A percentile compares a stretch with the other conserved stretches of the same genome.
Conservation (phyloP, 768 basidiomycete species). For the Amanita fuliginea region DNA sequence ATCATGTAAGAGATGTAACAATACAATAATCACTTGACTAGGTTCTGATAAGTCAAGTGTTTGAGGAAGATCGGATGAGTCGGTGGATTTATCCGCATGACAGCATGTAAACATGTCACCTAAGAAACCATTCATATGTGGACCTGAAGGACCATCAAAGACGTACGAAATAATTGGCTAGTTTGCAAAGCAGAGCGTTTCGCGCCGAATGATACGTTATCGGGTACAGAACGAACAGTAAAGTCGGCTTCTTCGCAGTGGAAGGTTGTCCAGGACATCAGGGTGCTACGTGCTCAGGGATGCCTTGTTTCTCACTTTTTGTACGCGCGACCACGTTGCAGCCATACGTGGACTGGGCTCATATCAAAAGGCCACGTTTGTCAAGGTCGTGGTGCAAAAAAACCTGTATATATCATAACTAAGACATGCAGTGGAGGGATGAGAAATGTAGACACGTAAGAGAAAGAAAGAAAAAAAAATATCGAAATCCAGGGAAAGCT, state of each 20-base stretch:
- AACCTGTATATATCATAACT: slow-evolving; percentile 11
- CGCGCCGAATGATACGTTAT: slow-evolving; percentile 39
- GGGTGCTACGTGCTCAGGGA: not conserved
- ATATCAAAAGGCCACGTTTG: not conserved
- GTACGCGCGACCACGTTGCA: not conserved
- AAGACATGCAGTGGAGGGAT: slow-evolving; percentile 13
- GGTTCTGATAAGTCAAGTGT: slow-evolving; percentile 48
- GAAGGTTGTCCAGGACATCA: slow-evolving; percentile 17
- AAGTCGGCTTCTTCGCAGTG: slow-evolving; percentile 44
- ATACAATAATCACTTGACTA: slow-evolving; percentile 31
- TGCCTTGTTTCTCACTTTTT: not conserved
- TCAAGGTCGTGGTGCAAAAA: not conserved
- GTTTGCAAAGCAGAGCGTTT: slow-evolving; percentile 34
- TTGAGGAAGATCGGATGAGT: slow-evolving; percentile 17
- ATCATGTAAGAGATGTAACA: slow-evolving; percentile 47
- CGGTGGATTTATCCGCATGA: slow-evolving; percentile 17
- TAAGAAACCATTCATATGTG: slow-evolving; percentile 16
- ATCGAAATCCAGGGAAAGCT: slow-evolving; percentile 15
- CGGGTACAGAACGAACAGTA: slow-evolving; percentile 39
- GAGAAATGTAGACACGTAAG: slow-evolving; percentile 12
- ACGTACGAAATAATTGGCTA: slow-evolving; percentile 58
- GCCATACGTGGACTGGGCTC: not conserved
- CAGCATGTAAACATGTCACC: slow-evolving; percentile 64
- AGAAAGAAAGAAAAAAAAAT: slow-evolving; percentile 11
- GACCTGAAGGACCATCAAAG: slow-evolving; percentile 1